Percentiles rank a stretch among this genome's conserved stretches.
Evolutionary conservation across 495 filamentous ascomycete species (phyloP).

Genomic region (Zalerion maritima): DNA sequence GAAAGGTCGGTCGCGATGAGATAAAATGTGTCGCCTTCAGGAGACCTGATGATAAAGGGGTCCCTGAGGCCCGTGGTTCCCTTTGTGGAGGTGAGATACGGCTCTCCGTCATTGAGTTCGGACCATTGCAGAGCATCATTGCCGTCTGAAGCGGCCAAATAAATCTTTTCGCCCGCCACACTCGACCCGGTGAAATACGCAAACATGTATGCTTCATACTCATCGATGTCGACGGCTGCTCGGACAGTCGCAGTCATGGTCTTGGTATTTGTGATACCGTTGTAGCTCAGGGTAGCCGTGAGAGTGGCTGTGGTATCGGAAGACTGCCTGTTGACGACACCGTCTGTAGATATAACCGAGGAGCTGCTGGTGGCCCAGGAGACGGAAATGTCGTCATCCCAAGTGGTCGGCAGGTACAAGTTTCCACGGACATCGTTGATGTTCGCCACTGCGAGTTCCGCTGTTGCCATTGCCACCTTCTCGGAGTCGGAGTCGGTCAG

Average conservation of each 20-base stretch:
- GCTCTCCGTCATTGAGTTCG: slow-evolving; percentile 7
- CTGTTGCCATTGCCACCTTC: slow-evolving; percentile 2
- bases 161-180: slow-evolving; percentile 10
- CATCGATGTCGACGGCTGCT: slow-evolving; percentile 4
- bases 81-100: slow-evolving; percentile 5
- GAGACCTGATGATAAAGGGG: slow-evolving; percentile 11
- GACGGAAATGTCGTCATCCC: slow-evolving; percentile 4
- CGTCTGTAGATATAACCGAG: neutral
- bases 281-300: neutral
- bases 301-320: slow-evolving; percentile 4
- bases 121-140: slow-evolving; percentile 12
- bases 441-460: slow-evolving; percentile 3
- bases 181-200: slow-evolving; percentile 8
- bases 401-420: slow-evolving; percentile 4
- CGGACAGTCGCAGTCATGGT: slow-evolving; percentile 6
- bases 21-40: slow-evolving; percentile 11
- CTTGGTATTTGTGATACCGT: neutral
- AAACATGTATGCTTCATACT: slow-evolving; percentile 11
- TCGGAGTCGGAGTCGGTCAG: neutral
- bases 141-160: slow-evolving; percentile 9
- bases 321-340: neutral
- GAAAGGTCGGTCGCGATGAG: slow-evolving; percentile 12
- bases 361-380: neutral
- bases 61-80: slow-evolving; percentile 11
- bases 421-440: slow-evolving; percentile 5